These are phyloP conservation scores for Sonneratia caseolaris DNA, from an alignment of 345 rosid genomes.

Conservation along the genomic window DNA sequence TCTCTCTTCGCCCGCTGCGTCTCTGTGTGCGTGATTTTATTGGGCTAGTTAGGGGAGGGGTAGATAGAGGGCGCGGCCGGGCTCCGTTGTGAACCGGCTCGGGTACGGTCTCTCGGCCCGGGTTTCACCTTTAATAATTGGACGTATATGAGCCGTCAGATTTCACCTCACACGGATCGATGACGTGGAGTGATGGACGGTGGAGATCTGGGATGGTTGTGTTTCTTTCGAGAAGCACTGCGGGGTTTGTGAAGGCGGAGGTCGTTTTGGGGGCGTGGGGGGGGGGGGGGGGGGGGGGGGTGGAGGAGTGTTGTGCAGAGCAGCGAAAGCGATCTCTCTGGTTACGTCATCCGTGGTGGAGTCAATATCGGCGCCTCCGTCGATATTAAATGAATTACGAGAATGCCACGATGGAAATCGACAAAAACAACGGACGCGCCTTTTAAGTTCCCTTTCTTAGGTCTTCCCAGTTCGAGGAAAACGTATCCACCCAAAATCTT, in stretches of 20 bases:
- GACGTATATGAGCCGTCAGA: constrained; percentile 18
- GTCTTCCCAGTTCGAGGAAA: no score
- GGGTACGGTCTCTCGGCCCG: not conserved
- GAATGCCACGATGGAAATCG: constrained; percentile 8
- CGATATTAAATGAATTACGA: not conserved
- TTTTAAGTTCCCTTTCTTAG: no score
- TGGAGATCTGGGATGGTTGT: not conserved
- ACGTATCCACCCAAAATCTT: no score
- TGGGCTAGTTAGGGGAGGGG: not conserved
- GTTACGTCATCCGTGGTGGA: not conserved
- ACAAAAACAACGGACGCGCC: not conserved
- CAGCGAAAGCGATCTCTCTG: not conserved
- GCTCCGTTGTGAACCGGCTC: not conserved
- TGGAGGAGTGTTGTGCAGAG: no score
- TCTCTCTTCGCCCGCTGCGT: no score
- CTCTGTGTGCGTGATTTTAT: constrained; percentile 4
- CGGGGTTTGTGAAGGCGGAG: not conserved
- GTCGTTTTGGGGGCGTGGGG: no score
- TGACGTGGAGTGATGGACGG: constrained; percentile 31
- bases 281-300: no score
- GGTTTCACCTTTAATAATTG: constrained; percentile 9
- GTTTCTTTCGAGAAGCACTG: no score
- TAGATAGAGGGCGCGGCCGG: not conserved
- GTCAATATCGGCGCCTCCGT: constrained; percentile 10
- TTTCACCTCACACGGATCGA: constrained; percentile 17